Percentiles rank a stretch among this genome's conserved stretches.
Evolutionary conservation across 2,329 filamentous ascomycete species (phyloP).

Genomic region (Exophiala sp.): DNA sequence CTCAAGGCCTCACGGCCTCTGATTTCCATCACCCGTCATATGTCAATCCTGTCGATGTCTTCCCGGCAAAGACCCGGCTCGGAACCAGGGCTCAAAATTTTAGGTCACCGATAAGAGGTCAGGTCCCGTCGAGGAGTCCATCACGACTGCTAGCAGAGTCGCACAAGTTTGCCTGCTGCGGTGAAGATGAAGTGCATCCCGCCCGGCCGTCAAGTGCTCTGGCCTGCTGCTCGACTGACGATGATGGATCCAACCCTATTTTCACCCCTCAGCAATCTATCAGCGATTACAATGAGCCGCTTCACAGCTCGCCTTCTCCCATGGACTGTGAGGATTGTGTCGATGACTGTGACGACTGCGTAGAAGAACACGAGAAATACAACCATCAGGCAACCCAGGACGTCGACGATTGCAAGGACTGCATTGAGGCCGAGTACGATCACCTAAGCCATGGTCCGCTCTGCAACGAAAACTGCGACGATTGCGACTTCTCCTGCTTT

Average conservation of each 20-base stretch:
- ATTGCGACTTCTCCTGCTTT: constrained; percentile 28
- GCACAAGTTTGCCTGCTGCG: constrained; percentile 19
- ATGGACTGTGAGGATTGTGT: constrained; percentile 26
- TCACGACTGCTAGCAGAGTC: constrained; percentile 9
- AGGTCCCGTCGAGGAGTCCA: constrained; percentile 10
- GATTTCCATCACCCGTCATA: constrained; percentile 26
- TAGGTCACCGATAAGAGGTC: constrained; percentile 13
- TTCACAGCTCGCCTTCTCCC: constrained; percentile 19
- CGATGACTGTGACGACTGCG: constrained; percentile 25
- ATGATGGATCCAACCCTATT: not conserved
- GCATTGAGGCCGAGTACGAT: constrained; percentile 21
- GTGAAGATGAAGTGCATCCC: constrained; percentile 9
- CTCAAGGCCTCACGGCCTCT: constrained; percentile 20
- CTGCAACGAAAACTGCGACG: constrained; percentile 24
- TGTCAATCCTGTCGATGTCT: constrained; percentile 24
- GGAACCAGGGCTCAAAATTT: constrained; percentile 12
- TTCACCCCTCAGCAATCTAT: constrained; percentile 4
- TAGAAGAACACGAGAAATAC: constrained; percentile 21
- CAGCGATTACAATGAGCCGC: constrained; percentile 9
- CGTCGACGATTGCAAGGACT: constrained; percentile 25
- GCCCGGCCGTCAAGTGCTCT: constrained; percentile 11
- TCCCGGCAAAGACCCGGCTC: constrained; percentile 18
- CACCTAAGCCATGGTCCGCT: constrained; percentile 14
- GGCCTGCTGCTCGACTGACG: constrained; percentile 9
- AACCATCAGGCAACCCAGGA: constrained; percentile 8